A percentile compares a stretch with the other conserved stretches of the same genome.
phyloP scores from a whole-genome alignment of 2,329 filamentous ascomycete species.

The Coniella vitis region DNA sequence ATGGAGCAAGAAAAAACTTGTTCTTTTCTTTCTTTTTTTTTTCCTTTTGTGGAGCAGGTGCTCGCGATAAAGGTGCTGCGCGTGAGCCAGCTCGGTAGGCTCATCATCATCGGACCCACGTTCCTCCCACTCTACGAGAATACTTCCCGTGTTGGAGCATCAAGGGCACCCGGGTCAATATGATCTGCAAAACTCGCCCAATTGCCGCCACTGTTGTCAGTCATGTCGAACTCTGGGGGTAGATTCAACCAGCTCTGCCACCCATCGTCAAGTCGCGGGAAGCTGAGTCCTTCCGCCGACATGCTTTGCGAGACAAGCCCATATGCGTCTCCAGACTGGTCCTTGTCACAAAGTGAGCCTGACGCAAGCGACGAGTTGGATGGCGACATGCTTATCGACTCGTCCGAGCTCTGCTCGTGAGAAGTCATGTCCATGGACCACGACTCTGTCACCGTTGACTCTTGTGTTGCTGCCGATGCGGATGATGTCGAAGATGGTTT shows the following conservation, averaged over 20 bases:
- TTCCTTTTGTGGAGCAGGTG: no score
- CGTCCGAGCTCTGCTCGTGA: neutral
- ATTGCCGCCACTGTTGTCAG: neutral
- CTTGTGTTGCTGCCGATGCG: no score
- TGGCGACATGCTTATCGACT: neutral
- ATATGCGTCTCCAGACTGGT: neutral
- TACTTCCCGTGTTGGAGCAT: neutral
- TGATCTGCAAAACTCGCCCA: neutral
- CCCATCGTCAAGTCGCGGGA: slow-evolving; percentile 4
- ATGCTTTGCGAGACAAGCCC: neutral
- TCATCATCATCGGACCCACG: no score
- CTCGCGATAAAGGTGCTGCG: no score
- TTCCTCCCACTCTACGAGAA: neutral
- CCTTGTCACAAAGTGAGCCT: neutral
- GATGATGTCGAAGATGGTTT: no score
- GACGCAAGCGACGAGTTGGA: neutral
- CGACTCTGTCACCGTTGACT: neutral
- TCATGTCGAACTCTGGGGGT: neutral
- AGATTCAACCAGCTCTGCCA: slow-evolving; percentile 8
- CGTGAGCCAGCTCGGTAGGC: no score
- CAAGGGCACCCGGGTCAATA: neutral
- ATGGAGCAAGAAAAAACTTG: no score
- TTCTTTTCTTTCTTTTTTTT: no score
- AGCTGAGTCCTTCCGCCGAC: slow-evolving; percentile 5
- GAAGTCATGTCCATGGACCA: slow-evolving; percentile 2